Percentiles rank a stretch among this genome's conserved stretches.
Evolutionary conservation across 495 filamentous ascomycete species (phyloP).

Genomic region (Aspergillus hancockii): DNA sequence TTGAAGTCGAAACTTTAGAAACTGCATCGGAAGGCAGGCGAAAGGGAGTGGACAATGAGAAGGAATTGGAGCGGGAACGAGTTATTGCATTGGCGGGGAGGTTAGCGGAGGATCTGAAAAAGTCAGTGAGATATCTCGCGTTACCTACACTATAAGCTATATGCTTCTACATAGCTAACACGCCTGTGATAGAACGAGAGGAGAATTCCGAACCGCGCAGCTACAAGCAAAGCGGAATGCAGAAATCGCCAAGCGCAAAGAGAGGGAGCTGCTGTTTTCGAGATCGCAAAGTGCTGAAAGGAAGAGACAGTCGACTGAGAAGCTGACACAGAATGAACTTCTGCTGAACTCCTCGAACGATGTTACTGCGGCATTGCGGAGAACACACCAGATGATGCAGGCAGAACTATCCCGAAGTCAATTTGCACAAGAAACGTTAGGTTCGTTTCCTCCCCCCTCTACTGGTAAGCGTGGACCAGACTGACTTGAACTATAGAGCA

Average conservation of each 20-base stretch:
- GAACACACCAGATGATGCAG: slow-evolving; percentile 83
- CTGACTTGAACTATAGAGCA: slow-evolving; percentile 46
- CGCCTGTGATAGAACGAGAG: slow-evolving; percentile 56
- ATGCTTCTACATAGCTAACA: slow-evolving; percentile 11
- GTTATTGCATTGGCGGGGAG: slow-evolving; percentile 63
- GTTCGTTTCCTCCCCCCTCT: slow-evolving; percentile 26
- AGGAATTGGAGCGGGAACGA: slow-evolving; percentile 57
- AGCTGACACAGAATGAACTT: slow-evolving; percentile 65
- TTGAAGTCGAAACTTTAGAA: slow-evolving; percentile 72
- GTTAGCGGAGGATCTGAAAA: slow-evolving; percentile 67
- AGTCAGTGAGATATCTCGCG: slow-evolving; percentile 41
- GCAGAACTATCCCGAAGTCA: slow-evolving; percentile 77
- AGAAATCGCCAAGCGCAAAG: slow-evolving; percentile 67
- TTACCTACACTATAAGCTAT: not conserved
- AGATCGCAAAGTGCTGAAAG: slow-evolving; percentile 40
- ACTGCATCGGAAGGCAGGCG: slow-evolving; percentile 38
- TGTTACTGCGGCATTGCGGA: slow-evolving; percentile 79
- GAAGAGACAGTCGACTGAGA: slow-evolving; percentile 41
- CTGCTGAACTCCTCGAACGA: slow-evolving; percentile 72
- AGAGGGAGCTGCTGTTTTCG: slow-evolving; percentile 75
- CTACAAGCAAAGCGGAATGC: slow-evolving; percentile 77
- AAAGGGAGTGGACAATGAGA: slow-evolving; percentile 44
- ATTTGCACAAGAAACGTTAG: slow-evolving; percentile 84
- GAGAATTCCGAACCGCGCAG: slow-evolving; percentile 81
- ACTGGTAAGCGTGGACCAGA: not conserved